Conservation (phyloP, 1,139 yeast species). For the Magnusiomyces ingens region DNA sequence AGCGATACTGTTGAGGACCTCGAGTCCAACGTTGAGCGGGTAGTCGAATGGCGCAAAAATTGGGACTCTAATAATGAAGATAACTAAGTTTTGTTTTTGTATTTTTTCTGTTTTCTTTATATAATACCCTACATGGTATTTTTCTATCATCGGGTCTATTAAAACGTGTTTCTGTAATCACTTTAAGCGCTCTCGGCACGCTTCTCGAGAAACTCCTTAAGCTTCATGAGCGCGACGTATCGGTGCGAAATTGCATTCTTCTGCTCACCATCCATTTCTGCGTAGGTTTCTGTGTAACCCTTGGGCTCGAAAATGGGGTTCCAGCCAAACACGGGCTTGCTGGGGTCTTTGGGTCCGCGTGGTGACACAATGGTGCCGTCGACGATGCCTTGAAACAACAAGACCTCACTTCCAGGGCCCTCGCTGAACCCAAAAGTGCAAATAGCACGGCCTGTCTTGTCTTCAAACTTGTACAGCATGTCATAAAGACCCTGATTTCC, state of each 20-base stretch:
- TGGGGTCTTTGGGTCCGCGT: conserved; percentile 36
- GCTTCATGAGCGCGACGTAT: conserved; percentile 68
- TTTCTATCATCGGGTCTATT: too few species aligned
- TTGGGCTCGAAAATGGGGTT: conserved; percentile 82
- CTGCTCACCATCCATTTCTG: conserved; percentile 74
- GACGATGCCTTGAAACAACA: conserved; percentile 79
- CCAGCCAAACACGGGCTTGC: conserved; percentile 87
- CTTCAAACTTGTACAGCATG: conserved; percentile 72
- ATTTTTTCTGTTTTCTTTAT: too few species aligned
- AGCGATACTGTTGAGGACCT: conserved; percentile 70
- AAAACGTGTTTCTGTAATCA: too few species aligned
- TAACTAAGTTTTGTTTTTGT: too few species aligned
- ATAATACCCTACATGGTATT: too few species aligned
- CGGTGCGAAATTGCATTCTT: conserved; percentile 87
- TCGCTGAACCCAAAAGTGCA: conserved; percentile 90
- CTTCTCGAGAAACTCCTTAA: conserved; percentile 48
- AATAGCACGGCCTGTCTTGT: conserved; percentile 79
- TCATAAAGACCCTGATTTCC: conserved; percentile 72
- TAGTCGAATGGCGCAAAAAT: conserved; percentile 61
- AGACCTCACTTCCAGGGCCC: conserved; percentile 66
- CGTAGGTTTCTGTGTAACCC: conserved; percentile 62
- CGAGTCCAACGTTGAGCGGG: conserved; percentile 72
- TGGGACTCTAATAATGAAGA: conserved; percentile 42
- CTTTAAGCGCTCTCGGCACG: not conserved
- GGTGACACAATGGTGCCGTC: conserved; percentile 70